These are phyloP conservation scores for Zopfia rhizophila DNA, from an alignment of 2,329 filamentous ascomycete genomes.

Conservation along the genomic window DNA sequence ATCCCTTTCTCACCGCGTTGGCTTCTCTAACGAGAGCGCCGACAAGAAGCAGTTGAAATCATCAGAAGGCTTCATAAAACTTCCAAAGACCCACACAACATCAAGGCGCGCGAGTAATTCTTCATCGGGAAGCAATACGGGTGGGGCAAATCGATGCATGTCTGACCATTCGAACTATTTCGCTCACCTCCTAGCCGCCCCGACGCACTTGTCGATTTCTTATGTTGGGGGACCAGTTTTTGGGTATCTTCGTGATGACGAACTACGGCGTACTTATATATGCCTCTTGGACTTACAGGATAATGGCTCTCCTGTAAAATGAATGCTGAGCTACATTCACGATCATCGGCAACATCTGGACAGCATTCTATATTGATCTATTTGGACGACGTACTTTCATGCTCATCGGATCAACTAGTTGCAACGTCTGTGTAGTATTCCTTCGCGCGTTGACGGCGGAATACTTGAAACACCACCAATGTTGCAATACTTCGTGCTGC, in stretches of 20 bases:
- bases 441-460: constrained; percentile 29
- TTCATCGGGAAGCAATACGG: constrained; percentile 55
- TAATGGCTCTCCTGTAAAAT: constrained; percentile 33
- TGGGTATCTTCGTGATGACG: constrained; percentile 33
- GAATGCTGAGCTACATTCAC: constrained; percentile 33
- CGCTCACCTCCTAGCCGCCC: constrained; percentile 53
- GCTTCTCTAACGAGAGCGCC: constrained; percentile 55
- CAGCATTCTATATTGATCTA: constrained; percentile 32
- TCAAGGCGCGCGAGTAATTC: constrained; percentile 53
- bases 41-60: constrained; percentile 53
- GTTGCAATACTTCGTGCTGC: constrained; percentile 30
- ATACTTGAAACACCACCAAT: constrained; percentile 28
- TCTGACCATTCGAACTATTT: constrained; percentile 53
- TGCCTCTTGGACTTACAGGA: constrained; percentile 28
- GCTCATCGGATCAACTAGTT: constrained; percentile 28
- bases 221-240: constrained; percentile 54
- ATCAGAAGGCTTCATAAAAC: constrained; percentile 57
- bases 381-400: constrained; percentile 31
- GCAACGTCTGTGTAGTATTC: constrained; percentile 19
- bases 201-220: constrained; percentile 54
- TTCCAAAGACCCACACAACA: constrained; percentile 51
- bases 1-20: constrained; percentile 58
- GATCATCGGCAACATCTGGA: constrained; percentile 35
- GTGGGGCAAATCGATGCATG: constrained; percentile 28
- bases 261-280: constrained; percentile 37